Evolutionary conservation across 176 grass and related monocot genomes (phyloP).

Genomic region (Oryza longistaminata): DNA sequence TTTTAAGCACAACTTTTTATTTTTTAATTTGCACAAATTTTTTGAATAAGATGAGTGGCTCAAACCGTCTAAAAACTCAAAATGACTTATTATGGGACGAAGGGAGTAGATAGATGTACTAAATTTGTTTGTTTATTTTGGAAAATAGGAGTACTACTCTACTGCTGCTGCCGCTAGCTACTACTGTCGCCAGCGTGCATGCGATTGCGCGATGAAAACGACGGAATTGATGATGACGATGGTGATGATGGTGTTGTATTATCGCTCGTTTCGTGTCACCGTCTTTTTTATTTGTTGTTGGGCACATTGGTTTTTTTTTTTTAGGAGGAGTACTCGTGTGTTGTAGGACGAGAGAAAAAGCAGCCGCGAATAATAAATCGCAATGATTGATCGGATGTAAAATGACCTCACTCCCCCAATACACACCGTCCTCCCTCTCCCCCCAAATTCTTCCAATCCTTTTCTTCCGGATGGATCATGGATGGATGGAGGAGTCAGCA

Average conservation of each 20-base stretch:
- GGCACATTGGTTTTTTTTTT: neutral
- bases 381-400: constrained; percentile 36
- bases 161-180: neutral
- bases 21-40: too few relatives aligned
- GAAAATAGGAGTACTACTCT: neutral
- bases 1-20: too few relatives aligned
- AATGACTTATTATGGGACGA: too few relatives aligned
- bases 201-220: neutral
- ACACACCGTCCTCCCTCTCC: too few relatives aligned
- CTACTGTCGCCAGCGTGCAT: neutral
- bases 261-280: too few relatives aligned
- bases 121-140: too few relatives aligned
- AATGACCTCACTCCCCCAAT: constrained; percentile 20
- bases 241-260: too few relatives aligned
- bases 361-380: constrained; percentile 22
- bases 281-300: too few relatives aligned
- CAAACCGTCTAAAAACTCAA: too few relatives aligned
- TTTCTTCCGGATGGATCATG: neutral
- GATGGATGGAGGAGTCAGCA: too few relatives aligned
- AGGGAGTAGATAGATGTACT: too few relatives aligned
- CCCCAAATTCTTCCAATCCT: neutral
- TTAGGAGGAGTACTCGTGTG: neutral
- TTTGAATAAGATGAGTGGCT: too few relatives aligned
- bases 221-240: neutral
- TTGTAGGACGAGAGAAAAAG: neutral